These are phyloP conservation scores for Pleurotus sapidus DNA, from an alignment of 768 basidiomycete genomes.

Conservation along the genomic window DNA sequence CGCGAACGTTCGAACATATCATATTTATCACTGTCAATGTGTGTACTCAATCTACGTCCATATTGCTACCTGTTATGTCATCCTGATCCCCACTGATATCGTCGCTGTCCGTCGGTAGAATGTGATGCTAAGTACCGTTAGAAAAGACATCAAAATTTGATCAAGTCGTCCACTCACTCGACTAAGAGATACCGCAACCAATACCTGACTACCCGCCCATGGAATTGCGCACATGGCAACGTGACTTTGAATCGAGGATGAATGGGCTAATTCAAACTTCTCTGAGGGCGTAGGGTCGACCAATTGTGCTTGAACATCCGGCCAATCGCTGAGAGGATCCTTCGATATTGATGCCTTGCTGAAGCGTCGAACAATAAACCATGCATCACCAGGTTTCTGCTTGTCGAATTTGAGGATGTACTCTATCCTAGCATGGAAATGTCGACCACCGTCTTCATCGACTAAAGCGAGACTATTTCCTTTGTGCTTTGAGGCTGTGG, in stretches of 20 bases:
- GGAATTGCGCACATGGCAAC: background rate
- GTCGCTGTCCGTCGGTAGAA: too few species aligned
- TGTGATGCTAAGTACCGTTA: too few species aligned
- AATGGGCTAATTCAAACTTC: background rate
- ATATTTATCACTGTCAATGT: too few species aligned
- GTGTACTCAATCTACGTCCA: too few species aligned
- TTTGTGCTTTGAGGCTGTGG: constrained; percentile 9
- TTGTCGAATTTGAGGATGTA: constrained; percentile 9
- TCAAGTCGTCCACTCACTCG: too few species aligned
- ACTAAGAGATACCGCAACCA: background rate
- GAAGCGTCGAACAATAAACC: background rate
- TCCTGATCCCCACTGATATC: too few species aligned
- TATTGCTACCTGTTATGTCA: too few species aligned
- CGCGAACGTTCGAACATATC: too few species aligned
- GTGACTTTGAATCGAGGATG: background rate
- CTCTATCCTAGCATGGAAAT: constrained; percentile 6
- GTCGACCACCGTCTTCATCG: constrained; percentile 1
- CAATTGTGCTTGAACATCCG: background rate
- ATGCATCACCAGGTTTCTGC: background rate
- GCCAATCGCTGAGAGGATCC: background rate
- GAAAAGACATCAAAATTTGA: too few species aligned
- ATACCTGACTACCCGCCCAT: background rate
- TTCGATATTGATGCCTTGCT: background rate
- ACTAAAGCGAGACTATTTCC: constrained; percentile 16
- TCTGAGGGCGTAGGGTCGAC: background rate